Base-by-base conservation (phyloP, 192 early-diverging fungal species). In the Coemansia sp. region DNA sequence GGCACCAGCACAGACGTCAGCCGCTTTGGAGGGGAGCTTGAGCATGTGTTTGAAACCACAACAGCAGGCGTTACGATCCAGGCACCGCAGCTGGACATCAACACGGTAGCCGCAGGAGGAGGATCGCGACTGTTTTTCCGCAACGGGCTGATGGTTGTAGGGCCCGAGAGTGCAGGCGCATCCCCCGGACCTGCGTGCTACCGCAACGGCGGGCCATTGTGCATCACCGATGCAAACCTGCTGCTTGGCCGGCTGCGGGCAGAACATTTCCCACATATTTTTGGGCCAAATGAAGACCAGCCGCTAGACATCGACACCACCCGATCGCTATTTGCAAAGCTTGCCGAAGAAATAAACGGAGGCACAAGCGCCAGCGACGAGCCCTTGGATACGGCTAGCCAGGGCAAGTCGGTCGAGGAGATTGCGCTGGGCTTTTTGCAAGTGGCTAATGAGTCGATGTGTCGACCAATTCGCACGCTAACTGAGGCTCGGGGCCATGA, bases 121-220 rank as follows among this genome's bases (percentile, higher is more conserved):
- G 93, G 93, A 4, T 96, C 93, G 16, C 83, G 87, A 14, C 79
- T 98, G 41, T 93, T 92, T 62, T 98, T 92, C 75, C 76, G 88
- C 20, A 96, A 93, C 53, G 94, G 93, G 11, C 87, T 96, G 72
- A 94, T 96, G 82, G 83, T 84, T 6, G 96, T 98, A 4, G 96
- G 96, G 3, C 89, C 89, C 40, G 87, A 91, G 80, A 94, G 92
- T 62, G 93, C 92, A 0, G 85, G 90, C 37, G 93, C 94, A 7
- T 85, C 95, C 66, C 96, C 96, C 8, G 96, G 96, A 0, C 96
- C 96, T 11, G 89, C 91, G 6, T 98, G 96, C 69, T 98, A 98
- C 66, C 84, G 90, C 38, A 89, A 89, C 53, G 88, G 90, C n/a
- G 96, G 96, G 0, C 91, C 90, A 0, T 80, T 96, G 30, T 86